Base-by-base conservation (phyloP, 192 early-diverging fungal genomes). In the Linderina pennispora region DNA sequence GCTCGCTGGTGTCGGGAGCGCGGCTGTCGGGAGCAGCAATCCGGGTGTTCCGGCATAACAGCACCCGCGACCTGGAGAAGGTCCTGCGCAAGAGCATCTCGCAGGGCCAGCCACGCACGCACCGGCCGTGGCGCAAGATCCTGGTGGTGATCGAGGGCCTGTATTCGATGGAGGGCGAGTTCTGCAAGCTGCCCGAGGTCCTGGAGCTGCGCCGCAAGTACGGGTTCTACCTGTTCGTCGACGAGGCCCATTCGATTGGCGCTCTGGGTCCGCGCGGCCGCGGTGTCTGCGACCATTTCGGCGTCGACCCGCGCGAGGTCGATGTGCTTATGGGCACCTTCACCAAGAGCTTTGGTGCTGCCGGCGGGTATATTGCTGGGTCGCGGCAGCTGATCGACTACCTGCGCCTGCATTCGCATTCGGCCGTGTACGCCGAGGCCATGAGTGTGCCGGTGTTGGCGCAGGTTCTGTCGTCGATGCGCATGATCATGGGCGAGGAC, bases 111-210 rank as follows among this genome's bases (percentile, higher is more conserved):
- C 94, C 94, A 18, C 80, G 96, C 43, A 98, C 93, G 7, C 94
- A 97, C 62, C 83, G 96, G 20, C 96, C 92, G 10, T 98, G 96
- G 96, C 95, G 94, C 73, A 98, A 98, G 74, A 98, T 98, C 62
- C 62, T 98, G 50, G 80, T 98, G 3, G 80, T 98, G 17, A 91
- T 98, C 19, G 94, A 98, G 55, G 92, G 93, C 25, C 74, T 98
- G 20, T 98, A 92, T 72, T 94, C 90, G 14, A 98, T 98, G 96
- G 96, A 98, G 61, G 96, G 96, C 32, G 84, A 84, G 53, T 87
- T 92, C 68, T 83, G 83, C 62, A 83, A 85, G 44, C 65, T 97
- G 32, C 94, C 92, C 24, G 85, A 87, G 45, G 83, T 97, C 42
- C 65, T 96, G 21, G 90, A 80, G 31, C 72, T 98, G 53, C 91